A percentile compares a stretch with the other conserved stretches of the same genome.
These are phyloP conservation scores for Lipomyces orientalis DNA, from an alignment of 805 yeast species.

Conservation along the genomic window DNA sequence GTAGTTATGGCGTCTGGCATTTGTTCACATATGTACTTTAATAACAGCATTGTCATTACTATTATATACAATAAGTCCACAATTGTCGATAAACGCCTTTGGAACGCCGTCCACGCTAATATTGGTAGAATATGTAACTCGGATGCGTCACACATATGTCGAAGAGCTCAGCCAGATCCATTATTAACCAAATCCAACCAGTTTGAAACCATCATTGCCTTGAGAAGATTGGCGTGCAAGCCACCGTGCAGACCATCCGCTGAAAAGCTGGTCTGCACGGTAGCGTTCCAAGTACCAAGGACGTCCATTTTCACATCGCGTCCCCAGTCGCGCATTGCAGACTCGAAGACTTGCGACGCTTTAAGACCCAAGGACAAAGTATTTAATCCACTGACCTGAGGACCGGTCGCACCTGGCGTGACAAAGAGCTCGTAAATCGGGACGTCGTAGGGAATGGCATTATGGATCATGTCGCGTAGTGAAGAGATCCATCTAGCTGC, in stretches of 20 bases:
- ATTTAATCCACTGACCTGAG: slow-evolving; percentile 10
- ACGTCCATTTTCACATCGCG: slow-evolving; percentile 16
- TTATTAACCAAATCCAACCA: slow-evolving; percentile 29
- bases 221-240: slow-evolving; percentile 25
- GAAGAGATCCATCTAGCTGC: slow-evolving; percentile 20
- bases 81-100: neutral
- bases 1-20: neutral
- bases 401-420: slow-evolving; percentile 33
- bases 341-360: slow-evolving; percentile 27
- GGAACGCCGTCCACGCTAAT: neutral
- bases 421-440: slow-evolving; percentile 25
- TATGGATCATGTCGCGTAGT: slow-evolving; percentile 11
- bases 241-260: slow-evolving; percentile 25
- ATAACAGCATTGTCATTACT: neutral
- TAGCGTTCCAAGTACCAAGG: slow-evolving; percentile 36
- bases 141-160: slow-evolving; percentile 46
- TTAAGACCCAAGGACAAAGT: slow-evolving; percentile 11
- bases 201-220: slow-evolving; percentile 34
- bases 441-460: neutral
- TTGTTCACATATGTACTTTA: slow-evolving; percentile 3
- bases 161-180: slow-evolving; percentile 55
- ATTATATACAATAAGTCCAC: neutral
- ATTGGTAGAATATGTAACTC: neutral
- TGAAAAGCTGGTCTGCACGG: slow-evolving; percentile 30
- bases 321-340: slow-evolving; percentile 11